phyloP scores from a whole-genome alignment of 164 flowering plant species.

The Dillenia suffruticosa region DNA sequence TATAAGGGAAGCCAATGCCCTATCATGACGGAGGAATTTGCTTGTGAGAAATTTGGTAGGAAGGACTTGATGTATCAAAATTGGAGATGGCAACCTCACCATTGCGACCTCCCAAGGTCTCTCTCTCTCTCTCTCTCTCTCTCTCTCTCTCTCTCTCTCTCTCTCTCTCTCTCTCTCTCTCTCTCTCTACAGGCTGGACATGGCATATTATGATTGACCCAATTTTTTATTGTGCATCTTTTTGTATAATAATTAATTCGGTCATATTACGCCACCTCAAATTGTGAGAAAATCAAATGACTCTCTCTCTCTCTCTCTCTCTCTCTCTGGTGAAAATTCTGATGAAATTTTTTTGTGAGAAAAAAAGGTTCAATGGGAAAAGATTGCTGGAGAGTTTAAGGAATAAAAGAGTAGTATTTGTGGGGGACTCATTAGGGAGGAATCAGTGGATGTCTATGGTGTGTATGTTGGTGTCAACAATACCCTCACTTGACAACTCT shows the following conservation, averaged over 20 bases:
- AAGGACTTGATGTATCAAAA: slow-evolving; percentile 60
- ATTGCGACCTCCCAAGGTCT: slow-evolving; percentile 81
- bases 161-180: slow-evolving; percentile 7
- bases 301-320: too few relatives aligned
- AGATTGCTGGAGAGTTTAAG: slow-evolving; percentile 68
- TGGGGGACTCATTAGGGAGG: slow-evolving; percentile 83
- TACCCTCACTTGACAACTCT: slow-evolving; percentile 38
- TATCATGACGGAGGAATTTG: slow-evolving; percentile 80
- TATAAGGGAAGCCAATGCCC: slow-evolving; percentile 62
- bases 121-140: neutral
- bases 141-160: slow-evolving; percentile 13
- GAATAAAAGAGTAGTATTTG: slow-evolving; percentile 75
- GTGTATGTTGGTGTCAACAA: slow-evolving; percentile 49
- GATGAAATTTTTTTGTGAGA: slow-evolving; percentile 12
- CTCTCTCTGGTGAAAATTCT: too few relatives aligned
- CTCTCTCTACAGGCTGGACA: neutral
- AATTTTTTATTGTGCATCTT: too few relatives aligned
- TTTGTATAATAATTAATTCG: too few relatives aligned
- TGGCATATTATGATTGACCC: slow-evolving; percentile 14
- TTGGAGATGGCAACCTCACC: slow-evolving; percentile 94
- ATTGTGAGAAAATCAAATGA: too few relatives aligned
- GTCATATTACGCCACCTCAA: too few relatives aligned
- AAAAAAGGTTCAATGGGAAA: slow-evolving; percentile 79
- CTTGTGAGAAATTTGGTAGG: slow-evolving; percentile 84
- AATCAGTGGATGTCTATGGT: slow-evolving; percentile 91